phyloP scores from a whole-genome alignment of 176 grass and related monocot species.

The Carex parvula region DNA sequence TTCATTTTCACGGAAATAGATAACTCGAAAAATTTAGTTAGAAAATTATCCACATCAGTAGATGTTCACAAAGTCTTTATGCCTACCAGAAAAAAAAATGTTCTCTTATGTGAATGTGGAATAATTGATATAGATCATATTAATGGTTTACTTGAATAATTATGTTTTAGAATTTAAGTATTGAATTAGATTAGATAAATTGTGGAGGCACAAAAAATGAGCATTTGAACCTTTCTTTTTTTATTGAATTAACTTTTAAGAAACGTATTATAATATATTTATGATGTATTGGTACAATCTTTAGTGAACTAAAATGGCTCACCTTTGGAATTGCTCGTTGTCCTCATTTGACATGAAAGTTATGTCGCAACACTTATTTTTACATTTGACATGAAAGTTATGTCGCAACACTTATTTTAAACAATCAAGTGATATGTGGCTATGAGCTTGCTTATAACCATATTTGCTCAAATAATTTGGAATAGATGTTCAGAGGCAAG shows the following conservation, averaged over 20 bases:
- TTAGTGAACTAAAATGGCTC: neutral
- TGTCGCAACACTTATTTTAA: neutral
- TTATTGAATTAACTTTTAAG: neutral
- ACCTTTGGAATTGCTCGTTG: neutral
- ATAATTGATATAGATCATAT: neutral
- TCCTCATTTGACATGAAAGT: neutral
- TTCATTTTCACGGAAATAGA: neutral
- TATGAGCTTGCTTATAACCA: neutral
- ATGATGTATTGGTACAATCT: neutral
- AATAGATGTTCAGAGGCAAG: constrained; percentile 14
- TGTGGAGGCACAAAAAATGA: neutral
- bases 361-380: neutral
- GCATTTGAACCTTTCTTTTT: neutral
- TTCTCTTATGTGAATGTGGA: neutral
- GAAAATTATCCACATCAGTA: neutral
- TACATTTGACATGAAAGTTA: neutral
- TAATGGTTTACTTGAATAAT: neutral
- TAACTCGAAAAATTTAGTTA: neutral
- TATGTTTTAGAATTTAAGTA: neutral
- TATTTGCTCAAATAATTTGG: neutral
- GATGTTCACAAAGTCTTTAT: neutral
- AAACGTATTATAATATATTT: neutral
- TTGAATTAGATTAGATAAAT: neutral
- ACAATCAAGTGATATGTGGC: neutral
- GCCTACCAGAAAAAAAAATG: neutral